Conservation (phyloP, 495 filamentous ascomycete genomes). For the Xylaria curta region DNA sequence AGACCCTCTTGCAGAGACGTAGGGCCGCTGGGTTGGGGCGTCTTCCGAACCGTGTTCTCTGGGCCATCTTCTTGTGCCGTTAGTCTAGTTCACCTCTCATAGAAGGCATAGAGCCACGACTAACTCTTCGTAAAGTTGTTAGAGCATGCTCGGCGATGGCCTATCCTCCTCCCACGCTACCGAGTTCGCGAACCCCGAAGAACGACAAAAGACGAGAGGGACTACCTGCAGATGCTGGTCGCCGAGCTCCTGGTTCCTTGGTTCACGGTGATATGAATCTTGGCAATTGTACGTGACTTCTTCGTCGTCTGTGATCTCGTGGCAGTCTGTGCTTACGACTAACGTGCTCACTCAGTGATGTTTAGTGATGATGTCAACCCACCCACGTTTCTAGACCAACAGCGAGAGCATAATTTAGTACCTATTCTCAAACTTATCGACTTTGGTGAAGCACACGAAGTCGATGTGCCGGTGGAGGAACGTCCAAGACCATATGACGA, state of each 20-base stretch:
- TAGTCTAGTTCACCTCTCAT: not conserved
- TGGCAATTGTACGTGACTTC: not conserved
- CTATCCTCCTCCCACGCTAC: not conserved
- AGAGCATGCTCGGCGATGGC: constrained; percentile 5
- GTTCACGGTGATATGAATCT: constrained; percentile 7
- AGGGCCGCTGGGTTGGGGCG: not conserved
- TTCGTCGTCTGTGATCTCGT: not conserved
- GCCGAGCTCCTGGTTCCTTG: not conserved
- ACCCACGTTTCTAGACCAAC: too few species aligned
- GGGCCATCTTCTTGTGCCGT: constrained; percentile 1
- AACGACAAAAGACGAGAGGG: not conserved
- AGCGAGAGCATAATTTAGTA: constrained; percentile 3
- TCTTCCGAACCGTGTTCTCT: not conserved
- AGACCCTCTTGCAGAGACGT: not conserved
- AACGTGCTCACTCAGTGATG: not conserved
- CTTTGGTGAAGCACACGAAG: not conserved
- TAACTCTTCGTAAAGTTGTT: not conserved
- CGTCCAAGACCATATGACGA: not conserved
- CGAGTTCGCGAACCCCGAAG: not conserved
- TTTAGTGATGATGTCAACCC: not conserved
- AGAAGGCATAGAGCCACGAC: not conserved
- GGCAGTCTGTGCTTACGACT: too few species aligned
- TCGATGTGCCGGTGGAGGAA: not conserved
- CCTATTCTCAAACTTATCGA: constrained; percentile 9
- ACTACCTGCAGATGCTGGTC: not conserved